Evolutionary conservation across 164 flowering plant species (phyloP), one percentile per base, ranked within the genome.

Genomic region (Taxillus chinensis): DNA sequence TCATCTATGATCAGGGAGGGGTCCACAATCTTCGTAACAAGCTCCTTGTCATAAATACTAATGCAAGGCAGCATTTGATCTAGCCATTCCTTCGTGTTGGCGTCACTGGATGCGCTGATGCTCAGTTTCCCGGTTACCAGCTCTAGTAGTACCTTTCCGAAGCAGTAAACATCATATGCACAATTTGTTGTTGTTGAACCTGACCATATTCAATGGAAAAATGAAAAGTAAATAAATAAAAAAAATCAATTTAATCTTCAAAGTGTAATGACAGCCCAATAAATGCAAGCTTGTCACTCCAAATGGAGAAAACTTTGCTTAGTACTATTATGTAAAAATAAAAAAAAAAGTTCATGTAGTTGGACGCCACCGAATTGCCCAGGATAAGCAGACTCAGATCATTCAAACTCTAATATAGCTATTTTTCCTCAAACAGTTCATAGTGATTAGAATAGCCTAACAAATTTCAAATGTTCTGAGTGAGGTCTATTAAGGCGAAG

Each of bases 111-210:
- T 7, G 71, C 76, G 57, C 96, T 89, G 41, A 89, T 83, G 4
- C 95, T 96, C 41, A 87, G 66, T 72, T 89, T 84, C 6, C 95
- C 98, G 0, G 95, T 92, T 2, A 92, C 89, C 15, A 89, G 82
- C 78, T 92, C 96, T 9, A 89, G 90, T 50, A 92, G 75, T 3
- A 87, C 90, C 68, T 87, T 89, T 41, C 98, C 98, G 40, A 92
- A 86, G 75, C 93, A 86, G 72, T 82, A 86, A 8, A 92, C 89
- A 54, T 89, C 95, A 17, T 87, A 82, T 2, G 99, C 80, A 71
- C 17, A 51, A 14, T 14, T 15, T 14, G 54, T 8, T 15, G 54
- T 51, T 51, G 54, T 16, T n/a, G 27, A 51, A n/a, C 54, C 98
- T 92, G 87, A 14, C 3, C 42, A 60, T 59, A 46, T 57, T 27